A percentile compares a stretch with the other conserved stretches of the same genome.
These are phyloP conservation scores for Erysimum cheiri DNA, from an alignment of 441 rosid species.

Conservation along the genomic window DNA sequence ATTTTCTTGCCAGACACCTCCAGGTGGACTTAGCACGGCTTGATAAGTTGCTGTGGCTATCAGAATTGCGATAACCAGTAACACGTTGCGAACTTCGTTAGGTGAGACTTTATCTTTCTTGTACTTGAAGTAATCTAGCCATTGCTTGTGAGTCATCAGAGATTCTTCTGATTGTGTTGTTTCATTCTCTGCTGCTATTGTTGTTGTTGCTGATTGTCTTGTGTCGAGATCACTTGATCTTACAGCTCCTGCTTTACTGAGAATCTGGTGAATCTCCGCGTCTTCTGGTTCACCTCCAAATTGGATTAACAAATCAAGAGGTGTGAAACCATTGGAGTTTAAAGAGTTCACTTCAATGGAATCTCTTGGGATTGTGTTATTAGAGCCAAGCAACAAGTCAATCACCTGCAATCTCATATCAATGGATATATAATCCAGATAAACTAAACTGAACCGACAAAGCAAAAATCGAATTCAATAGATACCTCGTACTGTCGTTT, in stretches of 20 bases:
- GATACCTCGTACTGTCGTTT: conserved; percentile 35
- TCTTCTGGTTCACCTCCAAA: conserved; percentile 41
- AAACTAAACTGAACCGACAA: too few species aligned
- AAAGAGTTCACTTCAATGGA: conserved; percentile 35
- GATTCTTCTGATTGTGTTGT: conserved; percentile 35
- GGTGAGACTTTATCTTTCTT: conserved; percentile 37
- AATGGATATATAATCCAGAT: background rate
- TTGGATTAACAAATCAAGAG: conserved; percentile 40
- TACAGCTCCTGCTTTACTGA: conserved; percentile 28
- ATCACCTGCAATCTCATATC: conserved; percentile 33
- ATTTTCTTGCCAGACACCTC: conserved; percentile 51
- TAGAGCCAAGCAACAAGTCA: conserved; percentile 35
- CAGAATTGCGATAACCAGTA: conserved; percentile 46
- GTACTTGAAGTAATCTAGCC: conserved; percentile 39
- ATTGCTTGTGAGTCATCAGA: conserved; percentile 29
- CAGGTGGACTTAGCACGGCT: conserved; percentile 51
- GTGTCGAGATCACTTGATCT: conserved; percentile 27
- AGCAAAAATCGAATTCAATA: too few species aligned
- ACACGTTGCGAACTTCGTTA: conserved; percentile 39
- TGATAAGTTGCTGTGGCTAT: conserved; percentile 55
- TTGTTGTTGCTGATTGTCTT: background rate
- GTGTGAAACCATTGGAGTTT: conserved; percentile 41
- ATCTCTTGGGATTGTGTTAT: conserved; percentile 12
- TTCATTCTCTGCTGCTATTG: background rate
- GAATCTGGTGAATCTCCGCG: conserved; percentile 32